Evolutionary conservation across 495 filamentous ascomycete species (phyloP).

Genomic region (Neurospora sp.): DNA sequence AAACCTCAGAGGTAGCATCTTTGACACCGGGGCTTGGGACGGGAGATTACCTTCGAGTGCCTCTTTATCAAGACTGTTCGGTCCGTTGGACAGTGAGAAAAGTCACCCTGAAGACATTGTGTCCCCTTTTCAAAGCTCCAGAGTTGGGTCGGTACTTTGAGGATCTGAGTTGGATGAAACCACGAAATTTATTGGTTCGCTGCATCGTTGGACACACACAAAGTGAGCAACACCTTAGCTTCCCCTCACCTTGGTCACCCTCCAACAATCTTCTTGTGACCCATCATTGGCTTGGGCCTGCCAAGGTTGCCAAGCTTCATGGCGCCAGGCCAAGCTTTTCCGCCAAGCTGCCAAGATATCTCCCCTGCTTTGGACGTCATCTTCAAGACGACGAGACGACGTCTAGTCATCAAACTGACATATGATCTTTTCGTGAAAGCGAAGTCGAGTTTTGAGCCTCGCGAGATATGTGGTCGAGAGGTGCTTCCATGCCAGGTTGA

Average conservation of each 20-base stretch:
- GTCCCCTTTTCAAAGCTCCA: not conserved
- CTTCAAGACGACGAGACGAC: not conserved
- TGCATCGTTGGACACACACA: not conserved
- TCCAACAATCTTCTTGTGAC: not conserved
- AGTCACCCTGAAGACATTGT: not conserved
- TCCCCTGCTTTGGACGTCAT: not conserved
- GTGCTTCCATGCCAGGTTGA: not conserved
- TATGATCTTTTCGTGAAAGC: not conserved
- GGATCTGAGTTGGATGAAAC: not conserved
- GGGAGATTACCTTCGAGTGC: not conserved
- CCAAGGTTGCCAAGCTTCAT: constrained; percentile 14
- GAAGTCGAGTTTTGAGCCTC: not conserved
- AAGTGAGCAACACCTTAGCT: not conserved
- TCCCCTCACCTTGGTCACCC: not conserved
- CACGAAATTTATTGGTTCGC: not conserved
- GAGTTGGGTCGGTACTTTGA: not conserved
- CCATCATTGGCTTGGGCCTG: not conserved
- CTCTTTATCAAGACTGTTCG: not conserved
- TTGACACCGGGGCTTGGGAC: not conserved
- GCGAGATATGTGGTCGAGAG: no score
- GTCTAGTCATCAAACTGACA: not conserved
- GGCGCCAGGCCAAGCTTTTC: constrained; percentile 7
- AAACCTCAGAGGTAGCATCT: not conserved
- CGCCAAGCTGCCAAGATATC: constrained; percentile 26
- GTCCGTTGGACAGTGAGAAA: not conserved